Evolutionary conservation across 129 eudicot genomes (phyloP), one percentile per base, ranked within the genome.

Genomic region (Mikania micrantha): DNA sequence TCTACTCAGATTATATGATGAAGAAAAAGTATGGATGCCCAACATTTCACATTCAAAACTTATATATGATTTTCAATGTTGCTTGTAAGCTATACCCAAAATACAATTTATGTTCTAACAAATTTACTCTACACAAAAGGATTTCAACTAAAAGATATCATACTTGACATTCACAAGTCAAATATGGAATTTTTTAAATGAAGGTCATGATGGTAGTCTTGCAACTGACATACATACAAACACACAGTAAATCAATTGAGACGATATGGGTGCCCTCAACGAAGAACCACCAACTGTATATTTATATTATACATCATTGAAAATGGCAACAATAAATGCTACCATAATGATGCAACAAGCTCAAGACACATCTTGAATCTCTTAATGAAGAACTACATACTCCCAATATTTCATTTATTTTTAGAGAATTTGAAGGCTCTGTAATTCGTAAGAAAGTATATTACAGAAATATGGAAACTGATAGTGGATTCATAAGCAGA

Each of bases 211-310:
- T 71, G 41, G 38, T 49, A 56, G 41, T 64, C 32, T 71, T 56
- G 17, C 57, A 45, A 28, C 27, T 11, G 28, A 29, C 59, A 42
- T 59, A 69, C 47, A 11, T 28, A 54, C 45, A n/a, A n/a, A 28
- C 29, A 40, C 24, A 19, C 15, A 66, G 29, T 74, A 41, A 66
- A 66, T 66, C 19, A 65, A 74, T 2, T 4, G 67, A 53, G 66
- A 35, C 36, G 67, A 32, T 54, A 28, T 39, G 49, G 15, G 15
- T 32, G 54, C 28, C 56, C 69, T 71, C 74, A 78, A 58, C 78
- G 4, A 64, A 56, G 64, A 78, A 58, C 82, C 15, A 47, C 78
- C 82, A 78, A 24, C 74, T 39, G 40, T 38, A 6, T 21, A 20
- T 31, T 60, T 64, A 28, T 31, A 70, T 27, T 48, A 77, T 42